Base-by-base conservation (phyloP, 257 asterid species). In the Echites panduratus region DNA sequence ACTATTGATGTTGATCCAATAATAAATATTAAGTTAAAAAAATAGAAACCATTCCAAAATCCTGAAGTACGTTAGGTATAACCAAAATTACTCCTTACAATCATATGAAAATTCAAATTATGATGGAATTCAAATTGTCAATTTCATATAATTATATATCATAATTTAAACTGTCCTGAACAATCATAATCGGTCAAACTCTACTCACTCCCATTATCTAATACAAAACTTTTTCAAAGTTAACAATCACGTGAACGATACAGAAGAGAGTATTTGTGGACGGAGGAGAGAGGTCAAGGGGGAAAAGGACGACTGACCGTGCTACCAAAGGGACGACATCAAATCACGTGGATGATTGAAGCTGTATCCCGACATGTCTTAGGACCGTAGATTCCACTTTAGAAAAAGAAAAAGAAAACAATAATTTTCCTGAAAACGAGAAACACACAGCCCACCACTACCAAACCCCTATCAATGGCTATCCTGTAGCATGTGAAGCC, bases 351-450 rank as follows among this genome's bases (percentile, higher is more conserved):
- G 58, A 47, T 7, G 59, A 48, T 68, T 32, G 12, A 5, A 26
- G 53, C 53, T 19, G 3, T 3, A 48, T 48, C 53, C 53, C 3
- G 0, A 38, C 7, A 38, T 64, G 27, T 38, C 44, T 64, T 45
- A 7, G 13, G 49, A 45, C 59, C 14, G 27, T 9, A 54, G 70
- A 27, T 29, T 48, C 74, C 81, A 66, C 66, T 5, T 38, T 66
- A 53, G 29, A 17, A 56, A 44, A 16, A 6, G 38, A 32, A 32
- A 32, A 32, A 32, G 38, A 32, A 1, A 3, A 32, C 38, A 63
- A 35, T 19, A 45, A 10, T 12, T 44, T 38, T 54, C 27, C 12
- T 40, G 13, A 50, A 35, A 54, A 22, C 68, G 9, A 10, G 17
- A 63, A 3, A 32, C 54, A 71, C 62, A 10, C 54, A 5, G 7